Evolutionary conservation across 2,329 filamentous ascomycete species (phyloP).

Genomic region (Purpureocillium takamizusanense): DNA sequence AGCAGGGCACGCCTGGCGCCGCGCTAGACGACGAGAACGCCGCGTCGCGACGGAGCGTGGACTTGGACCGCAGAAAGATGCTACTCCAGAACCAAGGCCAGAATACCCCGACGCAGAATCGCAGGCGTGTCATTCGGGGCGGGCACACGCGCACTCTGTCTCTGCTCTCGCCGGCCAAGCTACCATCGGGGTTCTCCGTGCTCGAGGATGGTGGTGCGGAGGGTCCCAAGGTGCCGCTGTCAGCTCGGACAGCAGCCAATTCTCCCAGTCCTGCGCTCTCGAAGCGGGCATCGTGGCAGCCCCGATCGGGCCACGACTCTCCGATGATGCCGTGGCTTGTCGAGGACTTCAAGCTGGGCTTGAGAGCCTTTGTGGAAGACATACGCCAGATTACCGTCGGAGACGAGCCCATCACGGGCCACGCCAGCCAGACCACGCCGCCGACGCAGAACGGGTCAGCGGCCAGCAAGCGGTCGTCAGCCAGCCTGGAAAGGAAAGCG

Average conservation of each 20-base stretch:
- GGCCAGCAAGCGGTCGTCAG: conserved; percentile 13
- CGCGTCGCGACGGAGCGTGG: conserved; percentile 35
- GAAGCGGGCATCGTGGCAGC: conserved; percentile 54
- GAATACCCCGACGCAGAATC: conserved; percentile 29
- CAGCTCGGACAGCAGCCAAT: conserved; percentile 23
- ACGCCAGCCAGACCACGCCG: conserved; percentile 2
- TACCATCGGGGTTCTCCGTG: conserved; percentile 31
- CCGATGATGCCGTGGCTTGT: conserved; percentile 66
- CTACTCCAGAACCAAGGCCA: conserved; percentile 45
- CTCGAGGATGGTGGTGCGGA: conserved; percentile 28
- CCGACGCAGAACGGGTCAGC: conserved; percentile 10
- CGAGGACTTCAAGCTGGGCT: conserved; percentile 77
- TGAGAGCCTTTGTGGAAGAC: conserved; percentile 94
- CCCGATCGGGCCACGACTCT: conserved; percentile 35
- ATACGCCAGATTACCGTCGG: conserved; percentile 92
- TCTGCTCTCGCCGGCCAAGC: conserved; percentile 62
- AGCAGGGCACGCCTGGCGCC: conserved; percentile 3
- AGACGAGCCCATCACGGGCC: conserved; percentile 70
- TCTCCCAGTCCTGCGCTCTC: conserved; percentile 29
- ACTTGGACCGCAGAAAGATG: conserved; percentile 66
- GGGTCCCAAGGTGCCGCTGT: conserved; percentile 14
- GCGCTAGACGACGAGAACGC: conserved; percentile 19
- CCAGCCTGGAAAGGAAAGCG: too few relatives aligned
- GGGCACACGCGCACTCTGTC: conserved; percentile 61
- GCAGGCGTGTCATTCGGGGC: conserved; percentile 60